A percentile compares a stretch with the other conserved stretches of the same genome.
Conservation (phyloP, 495 filamentous ascomycete species). For the Aspergillus wentii region DNA sequence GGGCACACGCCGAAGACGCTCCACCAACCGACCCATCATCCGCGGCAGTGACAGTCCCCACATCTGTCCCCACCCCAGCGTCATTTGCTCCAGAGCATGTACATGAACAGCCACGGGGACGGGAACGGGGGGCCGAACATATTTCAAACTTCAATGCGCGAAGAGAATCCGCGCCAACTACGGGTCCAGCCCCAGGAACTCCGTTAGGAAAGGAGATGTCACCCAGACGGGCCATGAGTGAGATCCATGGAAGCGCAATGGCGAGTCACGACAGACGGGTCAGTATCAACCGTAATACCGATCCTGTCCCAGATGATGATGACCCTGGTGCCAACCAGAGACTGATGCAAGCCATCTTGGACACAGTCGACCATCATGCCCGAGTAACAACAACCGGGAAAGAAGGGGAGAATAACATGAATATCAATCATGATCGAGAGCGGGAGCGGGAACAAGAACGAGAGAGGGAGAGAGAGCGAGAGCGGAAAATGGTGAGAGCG, state of each 20-base stretch:
- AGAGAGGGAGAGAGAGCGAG: constrained; percentile 26
- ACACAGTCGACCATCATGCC: constrained; percentile 40
- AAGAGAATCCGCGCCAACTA: constrained; percentile 29
- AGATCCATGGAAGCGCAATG: constrained; percentile 26
- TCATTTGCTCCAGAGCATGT: constrained; percentile 4
- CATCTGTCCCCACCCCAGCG: constrained; percentile 1
- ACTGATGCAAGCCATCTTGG: constrained; percentile 43
- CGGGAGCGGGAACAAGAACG: constrained; percentile 16
- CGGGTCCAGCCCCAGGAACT: constrained; percentile 9
- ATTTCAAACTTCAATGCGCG: constrained; percentile 14
- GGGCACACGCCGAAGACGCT: constrained; percentile 19
- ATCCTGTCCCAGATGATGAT: constrained; percentile 27
- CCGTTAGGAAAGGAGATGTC: constrained; percentile 19
- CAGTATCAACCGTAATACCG: constrained; percentile 12
- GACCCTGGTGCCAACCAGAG: constrained; percentile 40
- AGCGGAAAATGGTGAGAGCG: constrained; percentile 22
- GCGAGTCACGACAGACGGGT: constrained; percentile 15
- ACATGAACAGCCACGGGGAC: too few relatives aligned
- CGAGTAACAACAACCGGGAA: constrained; percentile 28
- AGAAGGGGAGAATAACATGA: constrained; percentile 14
- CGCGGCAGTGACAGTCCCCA: neutral
- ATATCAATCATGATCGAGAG: too few relatives aligned
- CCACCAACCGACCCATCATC: constrained; percentile 4
- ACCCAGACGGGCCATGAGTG: constrained; percentile 39
- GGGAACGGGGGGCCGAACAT: neutral